These are phyloP conservation scores for Platismatia glauca DNA, from an alignment of 495 filamentous ascomycete species.

Conservation along the genomic window DNA sequence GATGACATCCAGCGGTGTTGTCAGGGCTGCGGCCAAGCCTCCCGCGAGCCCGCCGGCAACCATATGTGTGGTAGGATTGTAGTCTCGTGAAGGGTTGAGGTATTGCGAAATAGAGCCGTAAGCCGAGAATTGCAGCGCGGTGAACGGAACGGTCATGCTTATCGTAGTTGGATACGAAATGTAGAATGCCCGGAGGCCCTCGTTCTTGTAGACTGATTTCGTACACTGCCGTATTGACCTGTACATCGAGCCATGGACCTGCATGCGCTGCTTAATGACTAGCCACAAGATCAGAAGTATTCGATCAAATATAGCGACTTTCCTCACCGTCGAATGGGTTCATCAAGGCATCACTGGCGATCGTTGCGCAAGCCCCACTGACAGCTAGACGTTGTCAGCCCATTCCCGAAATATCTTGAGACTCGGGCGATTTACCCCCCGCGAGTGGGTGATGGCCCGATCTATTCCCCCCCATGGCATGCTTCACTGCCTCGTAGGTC, in stretches of 20 bases:
- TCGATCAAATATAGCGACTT: neutral
- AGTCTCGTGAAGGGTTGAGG: constrained; percentile 73
- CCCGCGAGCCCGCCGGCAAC: constrained; percentile 85
- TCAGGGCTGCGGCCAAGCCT: constrained; percentile 84
- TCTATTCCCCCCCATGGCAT: constrained; percentile 85
- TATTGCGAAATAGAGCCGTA: constrained; percentile 94
- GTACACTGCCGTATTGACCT: constrained; percentile 78
- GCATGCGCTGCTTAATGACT: constrained; percentile 99
- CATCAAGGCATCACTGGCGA: constrained; percentile 96
- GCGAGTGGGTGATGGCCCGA: constrained; percentile 89
- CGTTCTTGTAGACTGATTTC: constrained; percentile 70
- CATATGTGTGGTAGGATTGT: constrained; percentile 90
- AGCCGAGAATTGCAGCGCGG: constrained; percentile 88
- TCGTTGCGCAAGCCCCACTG: constrained; percentile 89
- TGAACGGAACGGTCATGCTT: constrained; percentile 98
- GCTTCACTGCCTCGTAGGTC: constrained; percentile 95
- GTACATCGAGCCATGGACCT: constrained; percentile 91
- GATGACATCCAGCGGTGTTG: constrained; percentile 93
- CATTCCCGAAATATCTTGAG: neutral
- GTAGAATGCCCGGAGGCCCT: constrained; percentile 91
- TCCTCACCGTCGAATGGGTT: constrained; percentile 93
- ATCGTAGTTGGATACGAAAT: constrained; percentile 97
- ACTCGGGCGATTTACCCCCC: constrained; percentile 51
- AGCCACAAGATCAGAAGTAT: constrained; percentile 20
- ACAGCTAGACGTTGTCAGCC: constrained; percentile 48